A percentile compares a stretch with the other conserved stretches of the same genome.
phyloP scores from a whole-genome alignment of 768 basidiomycete genomes.

The Agrocybe pediades region DNA sequence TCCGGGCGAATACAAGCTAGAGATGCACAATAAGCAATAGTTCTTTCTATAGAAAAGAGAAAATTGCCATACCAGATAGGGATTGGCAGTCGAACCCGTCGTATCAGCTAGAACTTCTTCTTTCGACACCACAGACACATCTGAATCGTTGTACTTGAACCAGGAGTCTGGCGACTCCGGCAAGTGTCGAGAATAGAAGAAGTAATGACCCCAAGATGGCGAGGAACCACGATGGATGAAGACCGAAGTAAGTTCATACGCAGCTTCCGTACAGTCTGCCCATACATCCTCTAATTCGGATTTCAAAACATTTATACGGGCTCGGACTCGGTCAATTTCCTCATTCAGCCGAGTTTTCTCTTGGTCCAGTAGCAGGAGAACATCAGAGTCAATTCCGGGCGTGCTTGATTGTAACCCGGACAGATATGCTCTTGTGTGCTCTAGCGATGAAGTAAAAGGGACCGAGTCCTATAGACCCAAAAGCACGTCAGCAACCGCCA shows the following conservation, averaged over 20 bases:
- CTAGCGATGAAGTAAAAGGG: slow-evolving; percentile 58
- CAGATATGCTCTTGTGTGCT: slow-evolving; percentile 59
- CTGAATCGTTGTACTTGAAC: slow-evolving; percentile 97
- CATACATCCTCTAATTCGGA: slow-evolving; percentile 74
- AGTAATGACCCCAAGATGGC: slow-evolving; percentile 91
- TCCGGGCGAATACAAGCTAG: slow-evolving; percentile 83
- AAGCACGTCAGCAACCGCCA: background rate
- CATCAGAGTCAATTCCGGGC: slow-evolving; percentile 60
- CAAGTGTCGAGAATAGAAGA: slow-evolving; percentile 90
- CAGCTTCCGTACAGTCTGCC: slow-evolving; percentile 62
- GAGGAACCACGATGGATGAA: slow-evolving; percentile 93
- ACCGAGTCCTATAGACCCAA: slow-evolving; percentile 46
- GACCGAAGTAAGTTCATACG: slow-evolving; percentile 91
- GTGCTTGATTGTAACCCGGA: slow-evolving; percentile 43
- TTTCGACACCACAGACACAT: slow-evolving; percentile 73
- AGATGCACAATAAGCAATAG: slow-evolving; percentile 7
- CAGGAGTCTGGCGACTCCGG: slow-evolving; percentile 81
- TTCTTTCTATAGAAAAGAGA: background rate
- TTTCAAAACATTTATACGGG: slow-evolving; percentile 56
- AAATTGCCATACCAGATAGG: slow-evolving; percentile 67
- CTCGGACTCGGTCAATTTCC: slow-evolving; percentile 61
- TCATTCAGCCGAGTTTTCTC: slow-evolving; percentile 55
- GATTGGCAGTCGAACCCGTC: slow-evolving; percentile 88
- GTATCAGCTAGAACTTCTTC: slow-evolving; percentile 89
- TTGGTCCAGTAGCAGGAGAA: slow-evolving; percentile 48